These are phyloP conservation scores for Oxyria digyna DNA, from an alignment of 148 eudicot species.

Conservation along the genomic window DNA sequence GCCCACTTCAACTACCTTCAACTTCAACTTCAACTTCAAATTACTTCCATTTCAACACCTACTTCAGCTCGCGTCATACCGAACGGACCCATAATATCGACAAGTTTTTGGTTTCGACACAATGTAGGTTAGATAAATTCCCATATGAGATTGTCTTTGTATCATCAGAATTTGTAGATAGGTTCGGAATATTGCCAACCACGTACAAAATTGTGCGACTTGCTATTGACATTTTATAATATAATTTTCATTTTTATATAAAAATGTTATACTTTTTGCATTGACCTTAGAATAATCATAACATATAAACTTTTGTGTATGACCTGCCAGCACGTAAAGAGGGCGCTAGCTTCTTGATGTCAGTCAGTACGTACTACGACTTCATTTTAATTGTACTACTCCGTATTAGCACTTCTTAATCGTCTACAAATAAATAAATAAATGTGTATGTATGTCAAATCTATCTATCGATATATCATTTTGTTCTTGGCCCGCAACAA, in stretches of 20 bases:
- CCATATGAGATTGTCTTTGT: no score
- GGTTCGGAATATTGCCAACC: background rate
- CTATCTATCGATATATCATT: background rate
- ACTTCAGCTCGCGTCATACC: no score
- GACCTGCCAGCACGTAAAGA: conserved; percentile 7
- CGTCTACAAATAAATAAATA: no score
- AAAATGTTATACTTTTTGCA: background rate
- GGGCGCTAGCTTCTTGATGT: background rate
- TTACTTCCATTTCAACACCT: no score
- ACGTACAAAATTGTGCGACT: background rate
- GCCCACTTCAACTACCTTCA: no score
- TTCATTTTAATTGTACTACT: background rate
- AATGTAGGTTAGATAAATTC: no score
- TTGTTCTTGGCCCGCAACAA: background rate
- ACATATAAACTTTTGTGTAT: background rate
- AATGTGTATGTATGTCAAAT: background rate
- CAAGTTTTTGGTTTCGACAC: no score
- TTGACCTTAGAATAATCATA: background rate
- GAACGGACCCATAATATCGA: no score
- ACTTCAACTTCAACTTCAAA: no score
- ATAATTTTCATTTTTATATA: background rate
- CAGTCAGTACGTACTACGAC: background rate
- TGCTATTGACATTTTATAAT: background rate
- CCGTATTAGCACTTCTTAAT: no score
- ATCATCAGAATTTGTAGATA: no score